Evolutionary conservation across 768 basidiomycete species (phyloP), one percentile per base, ranked within the genome.

Genomic region (Inosperma sp.): DNA sequence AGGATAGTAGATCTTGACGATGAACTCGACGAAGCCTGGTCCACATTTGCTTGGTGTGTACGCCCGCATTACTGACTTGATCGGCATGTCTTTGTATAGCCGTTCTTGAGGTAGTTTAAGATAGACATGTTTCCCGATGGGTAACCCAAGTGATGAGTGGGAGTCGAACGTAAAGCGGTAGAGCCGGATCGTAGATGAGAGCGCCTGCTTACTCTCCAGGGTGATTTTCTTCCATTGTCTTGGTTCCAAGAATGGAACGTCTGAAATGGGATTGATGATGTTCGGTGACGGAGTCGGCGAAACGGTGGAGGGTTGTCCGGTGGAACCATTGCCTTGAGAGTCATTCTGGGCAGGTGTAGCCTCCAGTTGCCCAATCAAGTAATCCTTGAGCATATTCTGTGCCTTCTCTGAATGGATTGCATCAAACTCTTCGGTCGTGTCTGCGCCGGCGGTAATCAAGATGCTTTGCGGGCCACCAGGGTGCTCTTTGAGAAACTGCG

Each of bases 201-300:
- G 21, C 19, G 44, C 21, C 17, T 45, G 30, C 12, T 45, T 45
- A 33, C 21, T 22, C 34, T 45, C 44, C 21, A 45, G 30, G 19
- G 44, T 45, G n/a, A 45, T 14, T 23, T 45, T 45, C 44, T 45
- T 45, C 44, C 44, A 45, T 33, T 45, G 44, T 10, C 17, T 31
- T 33, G 30, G 30, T 19, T 45, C 23, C 30, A 45, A n/a, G 44
- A 45, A 45, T 9, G 44, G 44, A 4, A 31, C 10, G n/a, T n/a
- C n/a, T n/a, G n/a, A n/a, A n/a, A n/a, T n/a, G n/a, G n/a, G n/a
- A n/a, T n/a, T n/a, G n/a, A n/a, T n/a, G n/a, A n/a, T n/a, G n/a
- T n/a, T n/a, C n/a, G n/a, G n/a, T n/a, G n/a, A n/a, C n/a, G n/a
- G n/a, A n/a, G n/a, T n/a, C n/a, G n/a, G n/a, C 30, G 41, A 42